Base-by-base conservation (phyloP, 2,329 filamentous ascomycete species). In the Fusarium cicatricum region DNA sequence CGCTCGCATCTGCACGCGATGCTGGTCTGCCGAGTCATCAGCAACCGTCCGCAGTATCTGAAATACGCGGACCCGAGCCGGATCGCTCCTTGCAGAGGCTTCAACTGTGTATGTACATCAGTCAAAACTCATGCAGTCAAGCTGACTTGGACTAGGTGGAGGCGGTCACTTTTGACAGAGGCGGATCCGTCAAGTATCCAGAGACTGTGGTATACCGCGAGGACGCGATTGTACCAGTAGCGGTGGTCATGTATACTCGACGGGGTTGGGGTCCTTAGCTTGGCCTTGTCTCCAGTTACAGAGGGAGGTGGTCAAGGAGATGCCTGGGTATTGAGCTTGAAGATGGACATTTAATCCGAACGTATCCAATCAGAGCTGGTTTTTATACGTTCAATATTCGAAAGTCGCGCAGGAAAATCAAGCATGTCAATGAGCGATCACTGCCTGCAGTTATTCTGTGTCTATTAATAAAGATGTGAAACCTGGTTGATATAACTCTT, bases 191-290 rank as follows among this genome's bases (percentile, higher is more conserved):
- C 1, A 19, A 11, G 3, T 33, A 46, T 12, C 59, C 51, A 0
- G 50, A 63, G 21, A 47, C 38, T 1, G 28, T 60, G 0, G 55
- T 62, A 1, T 60, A 62, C 16, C 55, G 55, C 0, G 34, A 60
- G 14, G 58, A 63, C 3, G 47, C 58, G 0, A 56, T 63, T 2
- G 12, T 51, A 7, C 58, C 58, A 0, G n/a, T 62, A 1, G 55
- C 17, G 0, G 38, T 58, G 0, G 40, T 62, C 0, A 46, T 49
- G 23, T 56, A 56, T 11, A 52, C 48, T 10, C 23, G 23, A 10
- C 5, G 6, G 9, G 23, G 23, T 3, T 26, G 23, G 23, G 5
- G 9, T 7, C 9, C 5, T 26, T 10, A 26, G 21, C 21, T 21
- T 7, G 4, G 21, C 7, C 21, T 21, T 21, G 21, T 21, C 7